Evolutionary conservation across 2,329 filamentous ascomycete genomes (phyloP).

Genomic region (Apiospora malaysiana): DNA sequence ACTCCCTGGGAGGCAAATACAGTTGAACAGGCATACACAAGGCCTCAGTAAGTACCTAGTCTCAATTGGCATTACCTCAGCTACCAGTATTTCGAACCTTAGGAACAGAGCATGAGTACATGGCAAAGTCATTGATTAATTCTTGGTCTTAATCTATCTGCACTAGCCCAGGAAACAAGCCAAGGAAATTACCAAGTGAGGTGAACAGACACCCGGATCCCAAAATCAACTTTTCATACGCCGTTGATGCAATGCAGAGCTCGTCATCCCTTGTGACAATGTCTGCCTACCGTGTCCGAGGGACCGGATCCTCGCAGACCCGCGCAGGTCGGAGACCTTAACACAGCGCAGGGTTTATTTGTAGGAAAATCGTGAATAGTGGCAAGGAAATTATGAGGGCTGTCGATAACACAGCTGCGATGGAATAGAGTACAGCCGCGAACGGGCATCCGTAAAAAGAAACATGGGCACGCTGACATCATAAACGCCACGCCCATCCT

Average conservation of each 20-base stretch:
- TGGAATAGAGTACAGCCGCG: constrained; percentile 34
- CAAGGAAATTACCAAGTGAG: constrained; percentile 29
- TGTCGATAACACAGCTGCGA: constrained; percentile 18
- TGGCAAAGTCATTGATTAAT: constrained; percentile 19
- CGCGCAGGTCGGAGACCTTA: constrained; percentile 54
- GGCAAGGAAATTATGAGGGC: constrained; percentile 19
- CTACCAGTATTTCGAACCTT: not conserved
- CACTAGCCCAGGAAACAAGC: constrained; percentile 27
- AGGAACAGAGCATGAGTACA: not conserved
- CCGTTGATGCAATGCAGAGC: constrained; percentile 58
- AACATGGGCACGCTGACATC: constrained; percentile 30
- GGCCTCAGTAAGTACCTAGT: too few relatives aligned
- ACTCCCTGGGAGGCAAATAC: too few relatives aligned
- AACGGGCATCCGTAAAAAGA: constrained; percentile 27
- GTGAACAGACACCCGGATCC: constrained; percentile 34
- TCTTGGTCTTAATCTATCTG: constrained; percentile 25
- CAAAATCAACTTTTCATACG: constrained; percentile 48
- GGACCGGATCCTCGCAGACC: constrained; percentile 48
- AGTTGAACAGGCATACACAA: too few relatives aligned
- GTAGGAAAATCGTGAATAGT: constrained; percentile 19
- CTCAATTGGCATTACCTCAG: not conserved
- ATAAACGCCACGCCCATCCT: constrained; percentile 19
- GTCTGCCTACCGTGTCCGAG: constrained; percentile 45
- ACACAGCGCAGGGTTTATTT: constrained; percentile 39
- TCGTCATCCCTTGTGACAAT: constrained; percentile 54